Conservation (phyloP, 306 rosid genomes). For the Elaeagnus macrophylla region DNA sequence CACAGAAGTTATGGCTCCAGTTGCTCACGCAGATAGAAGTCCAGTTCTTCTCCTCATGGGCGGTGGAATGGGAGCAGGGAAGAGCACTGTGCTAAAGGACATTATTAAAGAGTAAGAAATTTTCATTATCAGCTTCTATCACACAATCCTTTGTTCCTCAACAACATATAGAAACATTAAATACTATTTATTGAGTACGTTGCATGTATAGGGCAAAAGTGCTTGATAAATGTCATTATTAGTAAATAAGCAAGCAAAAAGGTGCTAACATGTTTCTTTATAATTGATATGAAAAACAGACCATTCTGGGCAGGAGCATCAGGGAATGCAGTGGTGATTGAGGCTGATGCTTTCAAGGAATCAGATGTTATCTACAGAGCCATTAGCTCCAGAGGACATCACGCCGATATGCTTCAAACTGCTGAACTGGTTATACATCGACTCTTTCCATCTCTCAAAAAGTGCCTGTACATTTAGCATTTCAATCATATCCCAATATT, state of each 20-base stretch:
- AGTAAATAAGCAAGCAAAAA: no score
- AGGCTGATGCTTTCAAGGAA: conserved; percentile 97
- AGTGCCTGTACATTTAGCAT: no score
- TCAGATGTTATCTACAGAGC: conserved; percentile 88
- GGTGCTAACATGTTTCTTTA: not conserved
- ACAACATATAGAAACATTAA: no score
- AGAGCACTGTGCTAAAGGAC: conserved; percentile 89
- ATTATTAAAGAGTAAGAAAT: conserved; percentile 82
- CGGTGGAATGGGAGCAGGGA: conserved; percentile 99
- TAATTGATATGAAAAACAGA: conserved; percentile 38
- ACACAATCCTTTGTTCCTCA: no score
- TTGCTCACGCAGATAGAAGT: conserved; percentile 86
- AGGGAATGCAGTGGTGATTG: conserved; percentile 76
- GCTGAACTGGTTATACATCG: conserved; percentile 69
- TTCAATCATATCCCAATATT: no score
- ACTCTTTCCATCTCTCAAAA: conserved; percentile 1
- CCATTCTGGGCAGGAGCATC: conserved; percentile 93
- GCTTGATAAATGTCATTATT: no score
- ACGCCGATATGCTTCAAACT: conserved; percentile 78
- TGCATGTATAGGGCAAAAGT: no score
- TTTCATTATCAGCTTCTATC: not conserved
- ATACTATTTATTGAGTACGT: no score
- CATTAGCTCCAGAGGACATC: conserved; percentile 84
- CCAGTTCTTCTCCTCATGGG: conserved; percentile 98
- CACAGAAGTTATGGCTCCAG: conserved; percentile 97